Evolutionary conservation across 805 yeast species (phyloP).

Genomic region (Tetrapisispora taiwanensis): DNA sequence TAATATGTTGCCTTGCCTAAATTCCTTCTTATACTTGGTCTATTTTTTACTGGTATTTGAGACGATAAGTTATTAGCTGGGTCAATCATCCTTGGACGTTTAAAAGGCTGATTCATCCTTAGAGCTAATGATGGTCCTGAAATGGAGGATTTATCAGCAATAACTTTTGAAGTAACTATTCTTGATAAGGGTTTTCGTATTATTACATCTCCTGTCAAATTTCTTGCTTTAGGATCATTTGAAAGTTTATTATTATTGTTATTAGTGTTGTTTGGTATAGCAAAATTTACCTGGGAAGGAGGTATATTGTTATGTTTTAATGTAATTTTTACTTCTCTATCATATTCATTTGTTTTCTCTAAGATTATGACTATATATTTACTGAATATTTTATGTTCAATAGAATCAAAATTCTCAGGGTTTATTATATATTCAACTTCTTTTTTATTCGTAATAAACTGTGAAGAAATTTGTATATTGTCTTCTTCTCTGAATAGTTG

Average conservation of each 20-base stretch:
- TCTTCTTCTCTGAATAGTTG: slow-evolving; percentile 18
- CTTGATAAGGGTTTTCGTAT: not conserved
- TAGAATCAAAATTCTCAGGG: slow-evolving; percentile 14
- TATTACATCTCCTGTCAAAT: not conserved
- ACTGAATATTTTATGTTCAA: slow-evolving; percentile 23
- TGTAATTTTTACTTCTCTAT: slow-evolving; percentile 11
- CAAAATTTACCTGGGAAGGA: not conserved
- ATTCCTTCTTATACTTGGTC: slow-evolving; percentile 10
- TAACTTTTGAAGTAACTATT: not conserved
- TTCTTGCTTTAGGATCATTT: not conserved
- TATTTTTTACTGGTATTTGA: slow-evolving; percentile 1
- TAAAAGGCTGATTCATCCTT: slow-evolving; percentile 23
- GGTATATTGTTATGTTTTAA: not conserved
- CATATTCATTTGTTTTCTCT: slow-evolving; percentile 11
- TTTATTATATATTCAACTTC: slow-evolving; percentile 15
- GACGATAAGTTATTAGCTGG: not conserved
- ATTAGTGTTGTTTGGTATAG: not conserved
- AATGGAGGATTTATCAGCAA: not conserved
- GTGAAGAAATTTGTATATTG: slow-evolving; percentile 16
- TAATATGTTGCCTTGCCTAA: too few species aligned
- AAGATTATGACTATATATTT: slow-evolving; percentile 18
- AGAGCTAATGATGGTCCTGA: slow-evolving; percentile 12
- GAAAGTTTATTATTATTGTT: not conserved
- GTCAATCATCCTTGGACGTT: slow-evolving; percentile 15
- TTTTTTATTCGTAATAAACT: slow-evolving; percentile 17